Evolutionary conservation across 768 basidiomycete species (phyloP).

Genomic region (Suillus brevipes): DNA sequence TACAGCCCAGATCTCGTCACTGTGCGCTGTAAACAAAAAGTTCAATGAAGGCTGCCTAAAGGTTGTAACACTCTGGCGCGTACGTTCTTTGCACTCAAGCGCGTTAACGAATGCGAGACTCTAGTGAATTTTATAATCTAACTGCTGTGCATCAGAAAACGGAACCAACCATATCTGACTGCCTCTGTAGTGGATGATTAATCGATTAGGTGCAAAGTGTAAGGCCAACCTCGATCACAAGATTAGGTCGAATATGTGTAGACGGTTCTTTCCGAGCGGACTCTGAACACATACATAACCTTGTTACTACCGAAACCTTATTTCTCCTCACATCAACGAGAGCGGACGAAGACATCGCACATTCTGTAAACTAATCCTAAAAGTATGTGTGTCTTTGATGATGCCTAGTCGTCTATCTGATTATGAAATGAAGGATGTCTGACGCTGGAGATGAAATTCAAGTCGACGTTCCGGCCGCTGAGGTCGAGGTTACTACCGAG

Average conservation of each 20-base stretch:
- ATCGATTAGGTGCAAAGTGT: not conserved
- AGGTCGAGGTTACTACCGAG: conserved; percentile 82
- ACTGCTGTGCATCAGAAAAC: conserved; percentile 7
- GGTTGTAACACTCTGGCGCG: conserved; percentile 22
- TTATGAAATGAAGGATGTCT: conserved; percentile 66
- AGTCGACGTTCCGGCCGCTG: conserved; percentile 62
- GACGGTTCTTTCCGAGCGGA: conserved; percentile 55
- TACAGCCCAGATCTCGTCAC: conserved; percentile 78
- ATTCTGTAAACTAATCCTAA: conserved; percentile 28
- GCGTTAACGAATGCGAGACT: conserved; percentile 75
- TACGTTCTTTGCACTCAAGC: conserved; percentile 79
- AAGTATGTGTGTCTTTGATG: conserved; percentile 35
- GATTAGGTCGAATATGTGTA: not conserved
- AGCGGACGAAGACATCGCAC: conserved; percentile 89
- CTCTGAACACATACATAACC: conserved; percentile 41
- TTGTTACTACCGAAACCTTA: conserved; percentile 45
- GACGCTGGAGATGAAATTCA: conserved; percentile 96
- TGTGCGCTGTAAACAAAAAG: conserved; percentile 58
- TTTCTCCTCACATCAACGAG: conserved; percentile 84
- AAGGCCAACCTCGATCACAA: not conserved
- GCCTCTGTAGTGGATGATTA: conserved; percentile 4
- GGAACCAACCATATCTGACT: conserved; percentile 30
- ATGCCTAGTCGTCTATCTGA: conserved; percentile 8
- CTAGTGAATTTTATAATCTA: conserved; percentile 36
- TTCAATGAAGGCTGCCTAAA: conserved; percentile 1